Evolutionary conservation across 345 rosid species (phyloP), one percentile per base, ranked within the genome.

Genomic region (Mercurialis annua): DNA sequence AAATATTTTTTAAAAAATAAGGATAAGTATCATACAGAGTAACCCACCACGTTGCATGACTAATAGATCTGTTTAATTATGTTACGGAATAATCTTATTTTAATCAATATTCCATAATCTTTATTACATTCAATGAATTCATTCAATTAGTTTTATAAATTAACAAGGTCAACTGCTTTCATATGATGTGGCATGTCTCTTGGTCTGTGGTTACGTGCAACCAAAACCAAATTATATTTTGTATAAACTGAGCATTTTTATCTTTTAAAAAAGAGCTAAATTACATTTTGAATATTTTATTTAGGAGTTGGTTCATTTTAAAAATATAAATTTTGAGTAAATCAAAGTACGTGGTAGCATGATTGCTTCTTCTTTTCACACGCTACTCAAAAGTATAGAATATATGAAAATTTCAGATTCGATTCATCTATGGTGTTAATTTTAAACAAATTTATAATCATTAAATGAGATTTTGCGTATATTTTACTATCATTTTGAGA

Each of bases 41-140:
- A 49, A 55, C 36, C 27, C 63, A n/a, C 81, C 79, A 57, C 43
- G 29, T 44, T 65, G 64, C 14, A 43, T 48, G 52, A 52, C 31
- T 62, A 59, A 38, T 69, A 3, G 9, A 5, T 24, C 29, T 16
- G 3, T 24, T 72, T 17, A 20, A 34, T 51, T 11, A 34, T 23
- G 20, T 23, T 15, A 4, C 30, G n/a, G 20, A 34, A 2, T 34
- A 18, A 27, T 43, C 38, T 43, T 54, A 33, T 43, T 40, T 9
- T 2, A 33, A 29, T 42, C 34, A 21, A 15, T 29, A 42, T 47
- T 72, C 29, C 52, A 38, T 66, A 53, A 67, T 71, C 64, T 64
- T 3, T 15, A 5, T 63, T 34, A 47, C 69, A 69, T 78, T 76
- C 81, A 78, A 42, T 71, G 82, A 63, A 73, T 71, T 47, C 46